A percentile compares a stretch with the other conserved stretches of the same genome.
phyloP scores from a whole-genome alignment of 2,329 filamentous ascomycete genomes.

The Trichoderma hamatum region DNA sequence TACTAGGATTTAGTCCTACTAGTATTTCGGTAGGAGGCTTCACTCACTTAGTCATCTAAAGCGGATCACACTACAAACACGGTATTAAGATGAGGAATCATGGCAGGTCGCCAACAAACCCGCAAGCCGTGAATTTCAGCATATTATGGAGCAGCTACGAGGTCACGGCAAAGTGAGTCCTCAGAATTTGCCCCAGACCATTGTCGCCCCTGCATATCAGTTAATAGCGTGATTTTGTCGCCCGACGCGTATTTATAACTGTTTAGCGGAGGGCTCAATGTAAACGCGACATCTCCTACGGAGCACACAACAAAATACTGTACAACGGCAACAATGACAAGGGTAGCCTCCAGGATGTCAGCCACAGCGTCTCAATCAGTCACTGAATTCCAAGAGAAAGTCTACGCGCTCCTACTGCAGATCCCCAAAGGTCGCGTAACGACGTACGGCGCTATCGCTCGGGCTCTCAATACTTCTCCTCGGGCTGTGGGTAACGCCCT shows the following conservation, averaged over 20 bases:
- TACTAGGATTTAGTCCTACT: neutral
- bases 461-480: constrained; percentile 3
- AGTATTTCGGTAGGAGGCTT: neutral
- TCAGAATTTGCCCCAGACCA: neutral
- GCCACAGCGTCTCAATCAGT: neutral
- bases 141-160: neutral
- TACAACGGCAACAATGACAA: neutral
- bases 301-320: neutral
- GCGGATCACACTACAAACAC: neutral
- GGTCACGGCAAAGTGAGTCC: neutral
- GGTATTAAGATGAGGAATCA: constrained; percentile 17
- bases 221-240: neutral
- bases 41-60: neutral
- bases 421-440: constrained; percentile 6
- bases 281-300: neutral
- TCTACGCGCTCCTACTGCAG: neutral
- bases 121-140: neutral
- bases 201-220: neutral
- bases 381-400: constrained; percentile 10
- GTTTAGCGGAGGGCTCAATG: neutral
- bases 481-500: constrained; percentile 7
- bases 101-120: neutral
- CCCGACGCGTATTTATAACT: neutral
- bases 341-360: neutral
- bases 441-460: constrained; percentile 4